Base-by-base conservation (phyloP, 352 stramenopile species). In the Pythium aphanidermatum region DNA sequence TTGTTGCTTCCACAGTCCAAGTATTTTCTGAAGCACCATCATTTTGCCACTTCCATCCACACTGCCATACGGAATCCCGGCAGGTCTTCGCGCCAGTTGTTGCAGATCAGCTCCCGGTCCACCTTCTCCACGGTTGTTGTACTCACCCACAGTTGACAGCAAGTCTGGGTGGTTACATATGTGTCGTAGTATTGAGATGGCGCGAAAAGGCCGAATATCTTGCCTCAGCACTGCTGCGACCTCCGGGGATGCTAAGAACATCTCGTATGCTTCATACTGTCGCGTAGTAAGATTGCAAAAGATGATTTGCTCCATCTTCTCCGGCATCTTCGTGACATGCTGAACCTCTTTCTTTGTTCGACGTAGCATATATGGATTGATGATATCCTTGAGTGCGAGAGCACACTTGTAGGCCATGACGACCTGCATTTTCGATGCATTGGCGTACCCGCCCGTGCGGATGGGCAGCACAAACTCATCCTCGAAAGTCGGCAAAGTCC, bases 101-200 rank as follows among this genome's bases (percentile, higher is more conserved):
- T 19, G 27, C 32, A 53, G 25, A 24, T 64, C 20, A 41, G 54
- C 3, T 60, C 53, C 0, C 53, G 61, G 3, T 64, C 57, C n/a
- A 62, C 70, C 51, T 21, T 67, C 59, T 27, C 51, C 27, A 1
- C 26, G 13, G 55, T 24, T 37, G 66, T 65, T 26, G 42, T 67
- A 56, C 41, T 77, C 55, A 40, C 81, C 66, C 45, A 88, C 68
- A 7, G 83, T 83, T 34, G 64, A 69, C 2, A 98, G 65, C 26
- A 99, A 65, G 57, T 98, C 95, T 6, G 96, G 92, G 53, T 99
- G 96, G 58, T 99, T 99, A 70, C 96, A 99, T 46, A 99, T 96
- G 56, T 99, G 97, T 20, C 95, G 79, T n/a, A 99, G 71, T 14
- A 98, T 84, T 11, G 86, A 92, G 24, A 99, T 96, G 8, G 95